Base-by-base conservation (phyloP, 345 rosid species). In the Aquilaria sinensis region DNA sequence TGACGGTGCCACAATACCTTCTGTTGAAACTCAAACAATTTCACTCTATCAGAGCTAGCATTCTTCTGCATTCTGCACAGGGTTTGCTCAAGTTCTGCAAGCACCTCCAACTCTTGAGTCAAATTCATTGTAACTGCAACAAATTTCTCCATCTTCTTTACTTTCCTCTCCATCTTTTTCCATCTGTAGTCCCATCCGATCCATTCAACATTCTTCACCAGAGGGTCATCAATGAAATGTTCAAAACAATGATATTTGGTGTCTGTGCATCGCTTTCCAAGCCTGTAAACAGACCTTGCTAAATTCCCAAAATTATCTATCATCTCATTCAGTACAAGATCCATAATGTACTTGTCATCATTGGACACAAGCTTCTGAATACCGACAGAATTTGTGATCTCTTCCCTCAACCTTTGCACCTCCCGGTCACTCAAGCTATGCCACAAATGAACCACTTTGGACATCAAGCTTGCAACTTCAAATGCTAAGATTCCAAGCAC, bases 141-240 rank as follows among this genome's bases (percentile, higher is more conserved):
- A 70, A 80, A 82, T 59, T 78, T 72, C 77, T 80, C 84, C 88
- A 84, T 80, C 60, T 87, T 82, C 75, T 81, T 87, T 56, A 84
- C 81, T 73, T 75, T 82, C 77, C 71, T 80, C 57, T 84, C 89
- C 93, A 87, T 87, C 81, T 84, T 84, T 73, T 78, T 80, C 69
- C 65, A 62, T 58, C 72, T 70, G 66, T 78, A 87, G 32, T 73
- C 74, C 86, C 84, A 84, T 11, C 86, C 81, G 51, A 50, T 45
- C 93, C 93, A 87, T 16, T 84, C 80, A 50, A 72, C 43, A 54
- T 58, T 51, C n/a, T 72, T 68, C 70, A 63, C 58, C 47, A 77
- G 7, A 2, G 87, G 89, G 41, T 80, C 84, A 31, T 63, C 45
- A 31, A 84, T 50, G 70, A 84, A 87, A 55, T 56, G 57, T 54